A percentile compares a stretch with the other conserved stretches of the same genome.
Conservation (phyloP, 108 stramenopile genomes). For the Ochromonas danica region DNA sequence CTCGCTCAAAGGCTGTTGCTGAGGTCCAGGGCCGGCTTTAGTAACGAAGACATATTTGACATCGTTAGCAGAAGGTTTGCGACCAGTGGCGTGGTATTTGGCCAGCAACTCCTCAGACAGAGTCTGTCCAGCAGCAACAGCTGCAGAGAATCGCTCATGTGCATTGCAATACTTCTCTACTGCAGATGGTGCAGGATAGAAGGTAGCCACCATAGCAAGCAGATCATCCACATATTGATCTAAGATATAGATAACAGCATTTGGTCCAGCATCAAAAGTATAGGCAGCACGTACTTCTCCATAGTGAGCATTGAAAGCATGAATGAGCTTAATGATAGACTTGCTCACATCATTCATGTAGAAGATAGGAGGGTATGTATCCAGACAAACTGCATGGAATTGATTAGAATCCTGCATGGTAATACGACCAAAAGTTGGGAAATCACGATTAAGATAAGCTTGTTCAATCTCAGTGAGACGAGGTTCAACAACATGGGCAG, state of each 20-base stretch:
- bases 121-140: neutral
- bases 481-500: constrained; percentile 64
- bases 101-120: neutral
- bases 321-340: constrained; percentile 36
- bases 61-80: neutral
- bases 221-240: constrained; percentile 22
- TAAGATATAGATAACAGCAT: constrained; percentile 74
- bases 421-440: constrained; percentile 80
- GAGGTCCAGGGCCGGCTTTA: constrained; percentile 25
- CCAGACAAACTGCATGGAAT: constrained; percentile 95
- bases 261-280: constrained; percentile 99
- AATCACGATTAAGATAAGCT: constrained; percentile 80
- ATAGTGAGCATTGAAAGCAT: constrained; percentile 56
- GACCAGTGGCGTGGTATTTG: neutral
- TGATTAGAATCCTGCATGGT: constrained; percentile 90
- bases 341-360: constrained; percentile 90
- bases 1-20: neutral
- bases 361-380: constrained; percentile 98
- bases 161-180: neutral
- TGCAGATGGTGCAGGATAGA: constrained; percentile 2
- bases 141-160: neutral
- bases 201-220: neutral
- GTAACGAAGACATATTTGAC: constrained; percentile 35
- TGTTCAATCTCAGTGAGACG: constrained; percentile 80
- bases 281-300: constrained; percentile 82